These are phyloP conservation scores for Citrus maxima DNA, from an alignment of 345 rosid species.

Conservation along the genomic window DNA sequence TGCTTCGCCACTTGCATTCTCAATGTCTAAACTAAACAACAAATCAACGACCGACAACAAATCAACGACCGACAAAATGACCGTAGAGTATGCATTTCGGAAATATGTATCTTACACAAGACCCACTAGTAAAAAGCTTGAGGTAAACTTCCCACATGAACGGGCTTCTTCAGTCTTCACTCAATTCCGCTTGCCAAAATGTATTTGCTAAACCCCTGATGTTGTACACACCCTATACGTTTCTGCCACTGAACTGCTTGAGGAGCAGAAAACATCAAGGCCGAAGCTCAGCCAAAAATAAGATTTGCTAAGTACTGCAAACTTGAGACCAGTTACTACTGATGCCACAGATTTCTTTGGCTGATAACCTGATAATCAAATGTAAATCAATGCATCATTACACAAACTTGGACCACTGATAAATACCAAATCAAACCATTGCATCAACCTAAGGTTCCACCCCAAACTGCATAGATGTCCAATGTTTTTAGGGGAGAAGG, in stretches of 20 bases:
- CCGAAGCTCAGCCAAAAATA: neutral
- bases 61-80: neutral
- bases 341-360: neutral
- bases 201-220: neutral
- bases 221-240: neutral
- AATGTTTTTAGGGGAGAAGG: neutral
- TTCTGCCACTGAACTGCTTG: neutral
- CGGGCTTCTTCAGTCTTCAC: neutral
- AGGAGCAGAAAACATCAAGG: neutral
- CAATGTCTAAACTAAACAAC: neutral
- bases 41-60: neutral
- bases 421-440: neutral
- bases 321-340: neutral
- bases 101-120: neutral
- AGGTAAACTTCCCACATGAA: neutral
- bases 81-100: neutral
- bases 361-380: conserved; percentile 4
- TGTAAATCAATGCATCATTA: neutral
- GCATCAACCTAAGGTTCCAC: neutral
- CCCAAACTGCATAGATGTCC: neutral
- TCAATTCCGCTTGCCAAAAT: neutral
- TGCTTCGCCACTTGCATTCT: neutral
- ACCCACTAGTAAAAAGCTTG: neutral
- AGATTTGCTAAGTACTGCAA: neutral
- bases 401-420: neutral